Evolutionary conservation across 352 stramenopile species (phyloP).

Genomic region (Globisporangium middletonii): DNA sequence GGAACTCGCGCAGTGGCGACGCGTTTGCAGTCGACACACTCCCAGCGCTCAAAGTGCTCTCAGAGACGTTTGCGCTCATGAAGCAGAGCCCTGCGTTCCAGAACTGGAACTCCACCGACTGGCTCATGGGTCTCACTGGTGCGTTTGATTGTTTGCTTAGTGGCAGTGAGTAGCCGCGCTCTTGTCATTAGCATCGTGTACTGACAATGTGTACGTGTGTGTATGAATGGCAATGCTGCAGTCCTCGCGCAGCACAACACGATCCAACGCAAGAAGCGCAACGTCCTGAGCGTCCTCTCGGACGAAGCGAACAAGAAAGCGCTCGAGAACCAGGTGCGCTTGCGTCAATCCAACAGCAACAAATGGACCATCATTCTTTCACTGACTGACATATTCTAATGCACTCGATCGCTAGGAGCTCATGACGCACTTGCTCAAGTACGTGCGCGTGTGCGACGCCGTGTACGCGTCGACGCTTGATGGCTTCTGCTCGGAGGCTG

Average conservation of each 20-base stretch:
- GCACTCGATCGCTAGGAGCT: conserved; percentile 4
- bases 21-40: conserved; percentile 57
- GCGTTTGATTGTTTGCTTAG: neutral
- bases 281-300: conserved; percentile 17
- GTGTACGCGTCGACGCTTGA: conserved; percentile 55
- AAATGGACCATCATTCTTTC: neutral
- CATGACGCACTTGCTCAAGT: conserved; percentile 13
- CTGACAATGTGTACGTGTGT: neutral
- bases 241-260: conserved; percentile 71
- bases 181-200: neutral
- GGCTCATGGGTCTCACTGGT: conserved; percentile 71
- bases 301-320: conserved; percentile 23
- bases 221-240: neutral
- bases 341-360: no score
- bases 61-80: conserved; percentile 62
- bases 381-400: neutral
- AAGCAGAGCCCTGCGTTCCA: conserved; percentile 49
- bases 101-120: conserved; percentile 73
- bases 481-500: conserved; percentile 50
- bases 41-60: conserved; percentile 66
- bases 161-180: neutral
- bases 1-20: conserved; percentile 11
- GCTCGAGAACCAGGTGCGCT: conserved; percentile 12
- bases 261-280: conserved; percentile 21
- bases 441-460: conserved; percentile 47